phyloP scores from a whole-genome alignment of 495 filamentous ascomycete species.

The Neurospora cerealis region DNA sequence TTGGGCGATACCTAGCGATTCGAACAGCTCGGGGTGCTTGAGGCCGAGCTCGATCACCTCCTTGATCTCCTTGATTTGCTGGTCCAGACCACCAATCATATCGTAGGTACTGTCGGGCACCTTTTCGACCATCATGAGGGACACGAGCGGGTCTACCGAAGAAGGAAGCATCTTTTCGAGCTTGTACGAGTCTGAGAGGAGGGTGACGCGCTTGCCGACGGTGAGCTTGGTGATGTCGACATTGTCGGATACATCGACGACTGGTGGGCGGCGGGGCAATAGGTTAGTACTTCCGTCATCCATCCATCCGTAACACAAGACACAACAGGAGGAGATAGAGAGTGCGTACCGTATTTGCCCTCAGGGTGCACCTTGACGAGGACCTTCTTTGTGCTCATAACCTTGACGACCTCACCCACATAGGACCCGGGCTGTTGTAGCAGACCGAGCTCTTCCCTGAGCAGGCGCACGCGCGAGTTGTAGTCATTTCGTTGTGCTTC shows the following conservation, averaged over 20 bases:
- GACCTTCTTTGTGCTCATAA: constrained; percentile 99
- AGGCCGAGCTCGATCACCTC: constrained; percentile 98
- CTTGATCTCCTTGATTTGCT: constrained; percentile 99
- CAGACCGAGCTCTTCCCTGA: constrained; percentile 92
- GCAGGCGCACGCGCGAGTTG: constrained; percentile 91
- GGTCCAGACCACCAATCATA: constrained; percentile 98
- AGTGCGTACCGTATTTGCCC: constrained; percentile 88
- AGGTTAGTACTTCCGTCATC: not conserved
- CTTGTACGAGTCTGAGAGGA: constrained; percentile 94
- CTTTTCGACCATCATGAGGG: constrained; percentile 99
- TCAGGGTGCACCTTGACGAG: constrained; percentile 98
- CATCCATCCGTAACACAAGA: not conserved
- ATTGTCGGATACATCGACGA: constrained; percentile 90
- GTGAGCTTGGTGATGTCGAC: constrained; percentile 95
- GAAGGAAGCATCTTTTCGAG: constrained; percentile 97
- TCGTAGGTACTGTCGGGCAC: constrained; percentile 99
- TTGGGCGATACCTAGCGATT: constrained; percentile 95
- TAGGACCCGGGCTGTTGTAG: constrained; percentile 97
- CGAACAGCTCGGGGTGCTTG: constrained; percentile 97
- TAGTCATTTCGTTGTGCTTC: constrained; percentile 99
- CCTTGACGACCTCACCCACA: constrained; percentile 97
- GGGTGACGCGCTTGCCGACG: constrained; percentile 91
- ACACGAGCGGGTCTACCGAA: constrained; percentile 94
- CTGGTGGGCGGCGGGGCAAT: constrained; percentile 35
- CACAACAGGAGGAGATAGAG: not conserved